Evolutionary conservation across 75 land plant genomes (phyloP), one percentile per base, ranked within the genome.

Genomic region (Larix kaempferi): DNA sequence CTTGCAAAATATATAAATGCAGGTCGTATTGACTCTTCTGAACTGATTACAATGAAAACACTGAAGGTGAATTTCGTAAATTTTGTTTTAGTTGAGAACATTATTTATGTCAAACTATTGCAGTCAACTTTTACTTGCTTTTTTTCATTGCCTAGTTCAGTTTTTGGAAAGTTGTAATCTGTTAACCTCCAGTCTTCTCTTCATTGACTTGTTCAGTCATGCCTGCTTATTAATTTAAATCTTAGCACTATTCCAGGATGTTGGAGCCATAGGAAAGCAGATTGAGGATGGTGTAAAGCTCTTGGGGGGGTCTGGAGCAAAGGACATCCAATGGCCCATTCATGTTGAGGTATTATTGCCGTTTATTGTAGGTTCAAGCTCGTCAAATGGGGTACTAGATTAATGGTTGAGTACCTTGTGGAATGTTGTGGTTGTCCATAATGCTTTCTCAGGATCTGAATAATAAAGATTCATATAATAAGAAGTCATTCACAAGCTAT

Each of bases 31-130:
- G 99, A 96, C 77, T 85, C 96, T 12, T 81, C 85, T 65, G 90
- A 96, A 67, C 84, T 96, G 67, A 96, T 96, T 11, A 96, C 97
- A 17, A 96, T 96, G 99, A 96, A 96, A 80, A 90, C 97, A 15
- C 84, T 96, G 35, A 91, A 90, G 90, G 96, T 94, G 87, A 44
- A 37, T 16, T 49, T 74, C 39, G 71, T 79, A 19, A 67, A 14
- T 17, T 14, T 16, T 67, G 44, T 6, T 37, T 39, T 6, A 37
- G 41, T n/a, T 19, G 23, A 67, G 21, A 67, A 39, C 27, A 10
- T 71, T 71, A 2, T 6, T 16, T 25, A 57, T 60, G 55, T 37
- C 78, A 17, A 19, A 10, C 17, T 33, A 74, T 67, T 49, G 11
- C 54, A 49, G 10, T 49, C 54, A 10, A 11, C 54, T 49, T 49